phyloP scores from a whole-genome alignment of 768 basidiomycete genomes.

The Thelephora aurantiotincta region DNA sequence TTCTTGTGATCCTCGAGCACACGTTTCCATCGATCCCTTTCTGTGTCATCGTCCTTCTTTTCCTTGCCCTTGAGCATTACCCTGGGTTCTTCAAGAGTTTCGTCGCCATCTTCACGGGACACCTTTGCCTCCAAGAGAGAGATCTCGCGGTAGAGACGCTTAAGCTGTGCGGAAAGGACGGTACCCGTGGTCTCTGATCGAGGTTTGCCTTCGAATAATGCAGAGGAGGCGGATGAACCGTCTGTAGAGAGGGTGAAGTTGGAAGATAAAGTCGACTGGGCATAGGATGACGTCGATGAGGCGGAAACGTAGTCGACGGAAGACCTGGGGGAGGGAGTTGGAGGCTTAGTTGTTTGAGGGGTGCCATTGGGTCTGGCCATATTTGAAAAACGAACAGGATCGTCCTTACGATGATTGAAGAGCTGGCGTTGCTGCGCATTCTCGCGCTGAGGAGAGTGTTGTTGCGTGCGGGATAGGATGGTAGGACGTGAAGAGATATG shows the following conservation, averaged over 20 bases:
- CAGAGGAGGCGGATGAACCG: slow-evolving; percentile 58
- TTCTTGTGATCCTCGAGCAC: slow-evolving; percentile 71
- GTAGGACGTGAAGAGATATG: slow-evolving; percentile 29
- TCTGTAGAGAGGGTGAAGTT: slow-evolving; percentile 67
- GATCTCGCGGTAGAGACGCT: slow-evolving; percentile 74
- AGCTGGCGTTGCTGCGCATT: slow-evolving; percentile 35
- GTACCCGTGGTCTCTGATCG: slow-evolving; percentile 25
- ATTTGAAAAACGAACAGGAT: slow-evolving; percentile 75
- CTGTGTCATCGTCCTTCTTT: slow-evolving; percentile 28
- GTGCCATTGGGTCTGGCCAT: slow-evolving; percentile 31
- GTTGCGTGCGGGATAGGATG: slow-evolving; percentile 14
- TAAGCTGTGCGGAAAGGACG: slow-evolving; percentile 61
- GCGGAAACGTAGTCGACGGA: slow-evolving; percentile 63
- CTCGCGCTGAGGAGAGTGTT: slow-evolving; percentile 20
- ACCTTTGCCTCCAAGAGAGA: slow-evolving; percentile 67
- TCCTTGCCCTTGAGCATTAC: slow-evolving; percentile 18
- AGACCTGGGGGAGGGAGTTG: slow-evolving; percentile 39
- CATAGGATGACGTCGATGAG: slow-evolving; percentile 55
- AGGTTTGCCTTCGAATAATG: slow-evolving; percentile 49
- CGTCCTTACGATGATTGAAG: slow-evolving; percentile 83
- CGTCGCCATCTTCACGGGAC: slow-evolving; percentile 43
- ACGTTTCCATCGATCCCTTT: slow-evolving; percentile 66
- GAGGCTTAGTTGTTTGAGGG: slow-evolving; percentile 17
- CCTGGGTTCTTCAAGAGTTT: slow-evolving; percentile 29
- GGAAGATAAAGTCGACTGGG: slow-evolving; percentile 52